Evolutionary conservation across 225 moss, liverwort and hornwort species (phyloP).

Genomic region (Asterella californica): DNA sequence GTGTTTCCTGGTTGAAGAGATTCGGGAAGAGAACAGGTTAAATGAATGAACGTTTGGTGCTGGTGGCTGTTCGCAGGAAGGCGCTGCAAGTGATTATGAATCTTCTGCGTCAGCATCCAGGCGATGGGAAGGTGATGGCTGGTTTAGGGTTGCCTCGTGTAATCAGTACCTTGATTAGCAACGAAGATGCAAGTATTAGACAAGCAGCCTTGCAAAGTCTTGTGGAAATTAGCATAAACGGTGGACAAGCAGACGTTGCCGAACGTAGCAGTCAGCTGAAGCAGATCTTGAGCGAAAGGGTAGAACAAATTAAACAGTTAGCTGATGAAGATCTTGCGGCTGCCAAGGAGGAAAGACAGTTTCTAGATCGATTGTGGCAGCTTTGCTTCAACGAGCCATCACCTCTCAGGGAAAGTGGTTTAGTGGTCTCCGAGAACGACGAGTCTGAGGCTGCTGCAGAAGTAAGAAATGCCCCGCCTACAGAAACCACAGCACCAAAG

Average conservation of each 20-base stretch:
- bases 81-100: constrained; percentile 83
- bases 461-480: background rate
- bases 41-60: background rate
- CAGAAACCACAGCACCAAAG: background rate
- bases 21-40: background rate
- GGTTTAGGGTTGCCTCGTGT: constrained; percentile 64
- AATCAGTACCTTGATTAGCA: constrained; percentile 55
- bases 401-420: constrained; percentile 21
- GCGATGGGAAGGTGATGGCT: constrained; percentile 66
- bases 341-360: constrained; percentile 73
- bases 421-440: constrained; percentile 23
- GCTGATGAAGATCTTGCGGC: constrained; percentile 64
- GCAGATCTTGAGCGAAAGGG: constrained; percentile 46
- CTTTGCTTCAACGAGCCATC: constrained; percentile 65
- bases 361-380: constrained; percentile 75
- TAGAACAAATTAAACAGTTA: constrained; percentile 59
- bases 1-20: too few relatives aligned
- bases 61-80: constrained; percentile 52
- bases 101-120: constrained; percentile 70
- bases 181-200: constrained; percentile 68
- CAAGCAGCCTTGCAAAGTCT: constrained; percentile 68
- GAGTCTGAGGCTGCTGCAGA: background rate
- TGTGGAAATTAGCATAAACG: constrained; percentile 54
- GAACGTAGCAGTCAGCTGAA: constrained; percentile 56
- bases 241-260: constrained; percentile 30